Percentiles rank a stretch among this genome's conserved stretches.
phyloP scores from a whole-genome alignment of 495 filamentous ascomycete species.

The Staphylotrichum tortipilum region DNA sequence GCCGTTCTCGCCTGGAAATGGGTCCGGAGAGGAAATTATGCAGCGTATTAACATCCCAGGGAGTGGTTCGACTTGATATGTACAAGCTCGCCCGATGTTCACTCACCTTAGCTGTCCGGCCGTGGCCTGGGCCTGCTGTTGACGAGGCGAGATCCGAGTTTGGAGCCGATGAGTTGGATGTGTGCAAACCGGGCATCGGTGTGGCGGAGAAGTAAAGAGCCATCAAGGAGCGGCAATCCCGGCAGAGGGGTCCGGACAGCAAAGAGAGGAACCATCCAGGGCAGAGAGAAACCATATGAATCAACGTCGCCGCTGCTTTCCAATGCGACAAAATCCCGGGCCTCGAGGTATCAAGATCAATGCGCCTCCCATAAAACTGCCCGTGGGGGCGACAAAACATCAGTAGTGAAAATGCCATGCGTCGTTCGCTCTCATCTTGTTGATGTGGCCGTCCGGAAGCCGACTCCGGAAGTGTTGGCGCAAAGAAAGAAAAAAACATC shows the following conservation, averaged over 20 bases:
- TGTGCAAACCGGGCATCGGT: slow-evolving; percentile 5
- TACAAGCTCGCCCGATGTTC: slow-evolving; percentile 31
- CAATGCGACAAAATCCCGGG: slow-evolving; percentile 13
- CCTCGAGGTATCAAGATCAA: slow-evolving; percentile 19
- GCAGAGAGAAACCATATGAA: slow-evolving; percentile 9
- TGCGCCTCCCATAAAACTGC: slow-evolving; percentile 13
- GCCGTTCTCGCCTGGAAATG: slow-evolving; percentile 2
- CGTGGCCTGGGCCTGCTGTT: slow-evolving; percentile 25
- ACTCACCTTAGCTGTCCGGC: slow-evolving; percentile 45
- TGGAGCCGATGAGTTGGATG: neutral
- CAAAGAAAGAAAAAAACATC: neutral
- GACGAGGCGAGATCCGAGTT: slow-evolving; percentile 6
- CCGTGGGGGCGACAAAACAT: slow-evolving; percentile 11
- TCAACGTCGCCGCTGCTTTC: slow-evolving; percentile 9
- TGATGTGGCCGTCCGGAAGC: slow-evolving; percentile 8
- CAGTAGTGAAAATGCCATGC: slow-evolving; percentile 23
- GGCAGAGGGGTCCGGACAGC: slow-evolving; percentile 25
- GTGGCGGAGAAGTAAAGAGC: neutral
- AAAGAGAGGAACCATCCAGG: slow-evolving; percentile 17
- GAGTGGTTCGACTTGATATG: slow-evolving; percentile 35
- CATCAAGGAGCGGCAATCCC: slow-evolving; percentile 5
- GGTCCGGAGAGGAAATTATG: slow-evolving; percentile 14
- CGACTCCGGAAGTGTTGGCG: slow-evolving; percentile 4
- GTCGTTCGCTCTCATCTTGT: slow-evolving; percentile 18
- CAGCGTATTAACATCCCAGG: slow-evolving; percentile 23